Percentiles rank a stretch among this genome's conserved stretches.
Evolutionary conservation across 306 rosid species (phyloP).

Genomic region (Dryas alaskensis): DNA sequence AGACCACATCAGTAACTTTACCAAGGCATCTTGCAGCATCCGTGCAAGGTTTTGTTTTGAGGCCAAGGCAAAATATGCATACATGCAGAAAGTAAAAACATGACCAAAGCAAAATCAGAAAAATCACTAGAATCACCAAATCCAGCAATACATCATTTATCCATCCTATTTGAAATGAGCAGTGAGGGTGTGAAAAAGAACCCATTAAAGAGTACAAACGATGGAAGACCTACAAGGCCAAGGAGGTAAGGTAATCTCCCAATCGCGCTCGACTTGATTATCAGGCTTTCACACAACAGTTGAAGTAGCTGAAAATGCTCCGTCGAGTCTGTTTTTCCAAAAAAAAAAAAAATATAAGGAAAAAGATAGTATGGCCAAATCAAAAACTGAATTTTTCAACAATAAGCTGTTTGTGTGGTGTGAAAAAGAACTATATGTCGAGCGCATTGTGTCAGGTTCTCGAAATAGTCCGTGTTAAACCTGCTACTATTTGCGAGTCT

Average conservation of each 20-base stretch:
- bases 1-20: not conserved
- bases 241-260: not conserved
- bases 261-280: not conserved
- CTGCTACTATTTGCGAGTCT: no score
- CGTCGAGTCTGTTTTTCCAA: conserved; percentile 49
- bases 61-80: not conserved
- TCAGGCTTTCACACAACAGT: conserved; percentile 83
- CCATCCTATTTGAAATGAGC: not conserved
- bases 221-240: not conserved
- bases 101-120: not conserved
- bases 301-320: conserved; percentile 86
- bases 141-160: conserved; percentile 5
- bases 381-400: not conserved
- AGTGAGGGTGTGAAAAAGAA: not conserved
- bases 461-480: no score
- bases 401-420: not conserved
- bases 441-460: no score
- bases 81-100: not conserved
- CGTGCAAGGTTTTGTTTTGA: not conserved
- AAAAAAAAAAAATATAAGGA: not conserved
- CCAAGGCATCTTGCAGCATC: not conserved
- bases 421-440: no score
- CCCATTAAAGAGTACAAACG: not conserved
- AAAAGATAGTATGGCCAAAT: not conserved
- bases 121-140: conserved; percentile 1